Evolutionary conservation across 2,329 filamentous ascomycete genomes (phyloP).

Genomic region (Rhinocladiella mackenziei): DNA sequence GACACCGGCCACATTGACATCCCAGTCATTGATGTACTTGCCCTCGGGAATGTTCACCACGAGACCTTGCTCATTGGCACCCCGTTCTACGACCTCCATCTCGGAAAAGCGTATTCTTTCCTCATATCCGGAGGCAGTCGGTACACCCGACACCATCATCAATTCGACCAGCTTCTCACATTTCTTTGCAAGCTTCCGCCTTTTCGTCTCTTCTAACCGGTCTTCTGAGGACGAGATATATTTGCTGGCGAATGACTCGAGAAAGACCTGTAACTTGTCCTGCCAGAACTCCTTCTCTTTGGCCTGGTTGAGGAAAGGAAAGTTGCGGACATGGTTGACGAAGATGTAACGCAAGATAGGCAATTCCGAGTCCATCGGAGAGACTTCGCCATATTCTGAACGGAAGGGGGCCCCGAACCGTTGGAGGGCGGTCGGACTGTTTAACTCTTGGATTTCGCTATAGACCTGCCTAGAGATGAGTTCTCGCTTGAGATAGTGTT

Average conservation of each 20-base stretch:
- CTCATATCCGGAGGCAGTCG: conserved; percentile 93
- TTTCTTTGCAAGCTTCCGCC: conserved; percentile 85
- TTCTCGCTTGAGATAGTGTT: conserved; percentile 97
- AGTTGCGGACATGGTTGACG: conserved; percentile 95
- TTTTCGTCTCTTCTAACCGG: conserved; percentile 90
- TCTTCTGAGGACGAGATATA: conserved; percentile 97
- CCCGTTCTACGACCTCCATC: conserved; percentile 91
- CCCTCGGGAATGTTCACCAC: conserved; percentile 85
- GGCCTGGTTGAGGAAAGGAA: conserved; percentile 94
- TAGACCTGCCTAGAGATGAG: conserved; percentile 85
- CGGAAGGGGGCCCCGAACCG: conserved; percentile 94
- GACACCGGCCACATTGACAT: conserved; percentile 90
- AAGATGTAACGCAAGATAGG: conserved; percentile 95
- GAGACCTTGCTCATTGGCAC: conserved; percentile 85
- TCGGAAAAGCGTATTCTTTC: conserved; percentile 95
- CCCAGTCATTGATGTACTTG: conserved; percentile 91
- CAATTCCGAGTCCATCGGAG: conserved; percentile 87
- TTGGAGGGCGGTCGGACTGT: conserved; percentile 88
- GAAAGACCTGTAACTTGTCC: conserved; percentile 91
- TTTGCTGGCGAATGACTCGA: conserved; percentile 95
- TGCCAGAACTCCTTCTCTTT: conserved; percentile 99
- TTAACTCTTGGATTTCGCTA: conserved; percentile 86
- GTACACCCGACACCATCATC: conserved; percentile 98
- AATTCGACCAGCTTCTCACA: conserved; percentile 93
- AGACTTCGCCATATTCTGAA: conserved; percentile 86